These are phyloP conservation scores for Trypanosoma rangeli DNA, from an alignment of 208 protist species.

Conservation along the genomic window DNA sequence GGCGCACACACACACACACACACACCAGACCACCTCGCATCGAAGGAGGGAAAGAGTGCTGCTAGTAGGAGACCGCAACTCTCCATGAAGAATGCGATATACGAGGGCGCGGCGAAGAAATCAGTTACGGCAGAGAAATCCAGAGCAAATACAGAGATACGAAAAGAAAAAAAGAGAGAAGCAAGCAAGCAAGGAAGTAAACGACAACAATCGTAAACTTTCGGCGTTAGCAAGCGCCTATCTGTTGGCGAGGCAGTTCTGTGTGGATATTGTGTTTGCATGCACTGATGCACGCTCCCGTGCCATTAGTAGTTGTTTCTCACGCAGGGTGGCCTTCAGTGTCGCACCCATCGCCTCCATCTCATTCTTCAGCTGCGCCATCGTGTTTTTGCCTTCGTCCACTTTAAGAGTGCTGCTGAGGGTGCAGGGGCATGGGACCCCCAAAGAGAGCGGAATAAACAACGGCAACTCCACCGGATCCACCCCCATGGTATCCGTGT, in stretches of 20 bases:
- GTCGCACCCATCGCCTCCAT: conserved; percentile 35
- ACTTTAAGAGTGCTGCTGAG: not conserved
- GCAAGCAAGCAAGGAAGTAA: not conserved
- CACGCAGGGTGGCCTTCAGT: conserved; percentile 42
- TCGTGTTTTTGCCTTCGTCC: not conserved
- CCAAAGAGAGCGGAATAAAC: conserved; percentile 18
- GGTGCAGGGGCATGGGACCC: not conserved
- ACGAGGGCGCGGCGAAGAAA: no score
- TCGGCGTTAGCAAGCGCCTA: not conserved
- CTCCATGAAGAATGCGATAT: no score
- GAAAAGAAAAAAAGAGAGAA: not conserved
- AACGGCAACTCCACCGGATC: not conserved
- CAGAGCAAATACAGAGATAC: not conserved
- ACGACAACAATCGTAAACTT: not conserved
- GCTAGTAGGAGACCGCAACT: no score
- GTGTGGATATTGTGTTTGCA: not conserved
- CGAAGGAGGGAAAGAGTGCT: no score
- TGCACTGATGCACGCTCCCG: conserved; percentile 2
- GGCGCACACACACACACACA: no score
- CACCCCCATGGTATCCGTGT: not conserved
- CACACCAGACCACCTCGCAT: no score
- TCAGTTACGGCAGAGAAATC: no score
- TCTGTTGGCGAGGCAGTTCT: not conserved
- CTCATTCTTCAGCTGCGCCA: conserved; percentile 26
- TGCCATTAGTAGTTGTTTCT: conserved; percentile 35